phyloP scores from a whole-genome alignment of 805 yeast species.

The Saturnispora mendoncae region DNA sequence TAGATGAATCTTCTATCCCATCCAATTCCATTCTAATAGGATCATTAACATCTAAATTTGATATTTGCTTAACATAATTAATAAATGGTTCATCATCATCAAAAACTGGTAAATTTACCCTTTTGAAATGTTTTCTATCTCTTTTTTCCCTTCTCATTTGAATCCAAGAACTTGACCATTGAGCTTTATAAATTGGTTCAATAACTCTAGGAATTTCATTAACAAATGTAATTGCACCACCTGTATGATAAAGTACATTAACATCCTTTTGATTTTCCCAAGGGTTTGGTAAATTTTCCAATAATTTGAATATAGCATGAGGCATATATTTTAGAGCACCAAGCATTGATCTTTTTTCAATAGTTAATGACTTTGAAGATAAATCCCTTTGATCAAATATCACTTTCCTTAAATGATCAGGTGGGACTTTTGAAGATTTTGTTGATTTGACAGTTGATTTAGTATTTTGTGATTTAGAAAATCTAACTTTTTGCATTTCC shows the following conservation, averaged over 20 bases:
- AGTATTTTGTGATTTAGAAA: constrained; percentile 31
- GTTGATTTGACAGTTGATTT: constrained; percentile 45
- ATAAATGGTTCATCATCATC: constrained; percentile 97
- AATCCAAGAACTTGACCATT: constrained; percentile 92
- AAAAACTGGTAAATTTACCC: constrained; percentile 91
- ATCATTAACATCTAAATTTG: constrained; percentile 64
- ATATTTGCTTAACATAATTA: constrained; percentile 71
- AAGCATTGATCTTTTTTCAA: constrained; percentile 78
- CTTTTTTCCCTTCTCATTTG: constrained; percentile 92
- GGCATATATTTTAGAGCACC: constrained; percentile 95
- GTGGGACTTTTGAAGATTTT: constrained; percentile 74
- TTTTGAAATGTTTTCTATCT: constrained; percentile 78
- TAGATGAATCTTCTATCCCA: constrained; percentile 48
- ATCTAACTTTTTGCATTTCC: constrained; percentile 51
- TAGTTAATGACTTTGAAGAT: constrained; percentile 66
- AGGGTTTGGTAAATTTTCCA: constrained; percentile 98
- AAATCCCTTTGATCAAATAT: constrained; percentile 79
- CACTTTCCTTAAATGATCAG: constrained; percentile 83
- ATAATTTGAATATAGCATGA: constrained; percentile 78
- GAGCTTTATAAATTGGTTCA: constrained; percentile 85
- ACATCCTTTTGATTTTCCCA: constrained; percentile 90
- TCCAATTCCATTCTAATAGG: constrained; percentile 62
- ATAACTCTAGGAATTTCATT: constrained; percentile 87
- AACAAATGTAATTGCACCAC: constrained; percentile 94
- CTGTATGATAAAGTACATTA: constrained; percentile 75